These are phyloP conservation scores for Leishmania aethiopica DNA, from an alignment of 208 protist species.

Conservation along the genomic window DNA sequence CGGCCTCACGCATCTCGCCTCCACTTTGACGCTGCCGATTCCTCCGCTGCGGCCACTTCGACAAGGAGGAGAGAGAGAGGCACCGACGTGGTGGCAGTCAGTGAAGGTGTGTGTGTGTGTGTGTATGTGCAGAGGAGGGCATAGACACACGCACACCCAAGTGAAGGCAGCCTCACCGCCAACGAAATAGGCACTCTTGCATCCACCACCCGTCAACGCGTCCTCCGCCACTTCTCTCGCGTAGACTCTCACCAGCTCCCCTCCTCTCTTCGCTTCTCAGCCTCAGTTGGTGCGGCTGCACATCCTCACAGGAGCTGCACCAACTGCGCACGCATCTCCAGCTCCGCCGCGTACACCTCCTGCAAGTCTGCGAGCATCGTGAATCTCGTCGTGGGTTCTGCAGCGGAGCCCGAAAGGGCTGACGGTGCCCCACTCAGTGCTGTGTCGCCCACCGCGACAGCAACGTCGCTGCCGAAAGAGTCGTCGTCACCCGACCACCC, in stretches of 20 bases:
- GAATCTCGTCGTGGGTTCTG: neutral
- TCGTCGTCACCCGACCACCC: conserved; percentile 13
- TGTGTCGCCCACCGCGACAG: neutral
- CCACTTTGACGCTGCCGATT: neutral
- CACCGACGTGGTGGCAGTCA: neutral
- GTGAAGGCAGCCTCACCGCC: neutral
- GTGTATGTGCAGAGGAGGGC: too few species aligned
- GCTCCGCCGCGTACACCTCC: conserved; percentile 22
- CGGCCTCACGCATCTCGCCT: neutral
- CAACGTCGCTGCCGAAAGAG: conserved; percentile 5
- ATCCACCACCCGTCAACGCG: neutral
- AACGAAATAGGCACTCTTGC: neutral
- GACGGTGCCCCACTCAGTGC: neutral
- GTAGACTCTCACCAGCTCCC: too few species aligned
- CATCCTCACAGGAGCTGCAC: conserved; percentile 15
- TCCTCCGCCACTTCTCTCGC: neutral
- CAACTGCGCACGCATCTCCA: conserved; percentile 20
- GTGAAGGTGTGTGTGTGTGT: conserved; percentile 1
- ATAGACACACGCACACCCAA: neutral
- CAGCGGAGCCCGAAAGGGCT: neutral
- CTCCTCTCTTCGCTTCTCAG: neutral
- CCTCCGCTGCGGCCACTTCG: neutral
- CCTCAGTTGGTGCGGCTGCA: neutral
- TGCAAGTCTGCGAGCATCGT: neutral
- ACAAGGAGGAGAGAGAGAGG: neutral